phyloP scores from a whole-genome alignment of 163 green algal species.

The Scenedesmus sp. region DNA sequence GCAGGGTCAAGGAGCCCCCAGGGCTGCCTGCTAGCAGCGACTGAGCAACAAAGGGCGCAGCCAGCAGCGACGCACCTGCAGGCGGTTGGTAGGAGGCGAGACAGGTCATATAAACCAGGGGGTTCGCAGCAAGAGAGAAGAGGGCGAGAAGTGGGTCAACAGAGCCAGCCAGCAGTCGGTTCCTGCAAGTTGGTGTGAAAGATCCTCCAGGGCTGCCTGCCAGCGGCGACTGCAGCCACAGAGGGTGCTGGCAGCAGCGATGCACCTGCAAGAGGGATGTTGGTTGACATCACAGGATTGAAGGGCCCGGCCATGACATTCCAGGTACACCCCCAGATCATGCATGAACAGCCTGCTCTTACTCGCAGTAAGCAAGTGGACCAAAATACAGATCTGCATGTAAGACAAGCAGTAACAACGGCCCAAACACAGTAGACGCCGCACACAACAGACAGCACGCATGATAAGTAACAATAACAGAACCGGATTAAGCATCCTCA shows the following conservation, averaged over 20 bases:
- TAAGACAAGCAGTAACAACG: no score
- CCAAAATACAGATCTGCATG: no score
- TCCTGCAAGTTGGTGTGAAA: neutral
- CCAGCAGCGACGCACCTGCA: conserved; percentile 69
- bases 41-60: conserved; percentile 79
- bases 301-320: no score
- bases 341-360: no score
- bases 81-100: neutral
- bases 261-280: conserved; percentile 52
- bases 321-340: no score
- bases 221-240: conserved; percentile 65
- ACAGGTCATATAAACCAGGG: neutral
- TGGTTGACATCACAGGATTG: no score
- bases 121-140: no score
- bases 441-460: no score
- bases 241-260: conserved; percentile 78
- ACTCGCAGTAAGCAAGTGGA: no score
- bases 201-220: conserved; percentile 68
- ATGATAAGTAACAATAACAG: no score
- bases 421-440: no score
- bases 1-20: conserved; percentile 60
- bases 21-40: conserved; percentile 58
- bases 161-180: conserved; percentile 58
- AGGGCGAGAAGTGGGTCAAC: conserved; percentile 64
- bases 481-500: no score